Percentiles rank a stretch among this genome's conserved stretches.
Conservation (phyloP, 441 rosid genomes). For the Erodium texanum region DNA sequence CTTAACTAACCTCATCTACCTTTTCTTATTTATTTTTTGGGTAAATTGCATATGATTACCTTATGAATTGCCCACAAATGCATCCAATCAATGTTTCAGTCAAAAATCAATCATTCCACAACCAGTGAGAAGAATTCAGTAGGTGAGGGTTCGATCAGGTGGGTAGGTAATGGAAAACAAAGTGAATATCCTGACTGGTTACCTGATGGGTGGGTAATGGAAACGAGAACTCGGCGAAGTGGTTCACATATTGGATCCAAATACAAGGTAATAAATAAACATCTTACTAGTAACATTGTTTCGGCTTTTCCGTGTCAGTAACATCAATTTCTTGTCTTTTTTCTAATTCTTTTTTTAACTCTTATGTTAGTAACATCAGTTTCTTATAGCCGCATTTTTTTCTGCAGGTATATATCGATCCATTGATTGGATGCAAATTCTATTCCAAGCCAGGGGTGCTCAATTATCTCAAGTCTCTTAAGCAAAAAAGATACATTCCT, state of each 20-base stretch:
- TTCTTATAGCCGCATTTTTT: slow-evolving; percentile 8
- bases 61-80: too few species aligned
- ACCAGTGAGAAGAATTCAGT: too few species aligned
- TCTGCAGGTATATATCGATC: slow-evolving; percentile 32
- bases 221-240: slow-evolving; percentile 22
- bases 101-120: too few species aligned
- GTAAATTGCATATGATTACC: too few species aligned
- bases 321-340: neutral
- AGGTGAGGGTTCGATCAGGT: too few species aligned
- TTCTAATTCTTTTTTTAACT: neutral
- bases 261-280: slow-evolving; percentile 36
- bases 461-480: slow-evolving; percentile 22
- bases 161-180: slow-evolving; percentile 9
- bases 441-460: slow-evolving; percentile 36
- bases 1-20: slow-evolving; percentile 5
- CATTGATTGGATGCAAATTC: slow-evolving; percentile 26
- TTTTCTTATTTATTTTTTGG: neutral
- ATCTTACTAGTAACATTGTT: neutral
- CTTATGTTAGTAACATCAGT: too few species aligned
- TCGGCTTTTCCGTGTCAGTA: neutral
- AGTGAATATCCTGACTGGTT: slow-evolving; percentile 35
- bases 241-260: slow-evolving; percentile 18
- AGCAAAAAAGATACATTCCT: slow-evolving; percentile 14
- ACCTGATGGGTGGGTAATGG: slow-evolving; percentile 33
- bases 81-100: too few species aligned